Percentiles rank a stretch among this genome's conserved stretches.
phyloP scores from a whole-genome alignment of 2,329 filamentous ascomycete species.

The Botrytis galanthina region DNA sequence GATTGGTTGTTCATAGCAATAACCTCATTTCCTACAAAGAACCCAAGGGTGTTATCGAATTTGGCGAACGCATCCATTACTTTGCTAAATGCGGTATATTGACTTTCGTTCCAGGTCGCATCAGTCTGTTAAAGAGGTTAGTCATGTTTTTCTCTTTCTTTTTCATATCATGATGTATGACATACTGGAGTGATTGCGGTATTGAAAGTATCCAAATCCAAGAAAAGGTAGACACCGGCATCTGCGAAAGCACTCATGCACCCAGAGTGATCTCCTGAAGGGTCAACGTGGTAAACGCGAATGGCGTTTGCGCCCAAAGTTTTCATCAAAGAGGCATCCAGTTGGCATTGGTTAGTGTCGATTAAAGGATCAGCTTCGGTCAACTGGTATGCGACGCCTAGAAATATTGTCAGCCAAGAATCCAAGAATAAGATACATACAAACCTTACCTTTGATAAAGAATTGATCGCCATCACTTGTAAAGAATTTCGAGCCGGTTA shows the following conservation, averaged over 20 bases:
- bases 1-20: constrained; percentile 62
- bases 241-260: constrained; percentile 81
- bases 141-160: background rate
- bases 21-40: constrained; percentile 88
- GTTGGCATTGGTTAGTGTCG: constrained; percentile 70
- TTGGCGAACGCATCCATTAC: constrained; percentile 39
- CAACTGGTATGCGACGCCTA: constrained; percentile 72
- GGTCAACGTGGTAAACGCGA: constrained; percentile 84
- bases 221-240: constrained; percentile 78
- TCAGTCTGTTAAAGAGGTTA: constrained; percentile 44
- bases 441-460: constrained; percentile 70
- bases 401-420: constrained; percentile 25
- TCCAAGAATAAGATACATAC: background rate
- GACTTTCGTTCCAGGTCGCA: constrained; percentile 70
- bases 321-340: constrained; percentile 75
- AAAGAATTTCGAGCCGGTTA: constrained; percentile 81
- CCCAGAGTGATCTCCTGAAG: constrained; percentile 65
- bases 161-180: background rate
- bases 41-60: constrained; percentile 78
- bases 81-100: constrained; percentile 52
- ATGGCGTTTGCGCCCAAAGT: constrained; percentile 79
- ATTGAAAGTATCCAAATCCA: constrained; percentile 76
- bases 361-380: constrained; percentile 69
- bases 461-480: constrained; percentile 76
- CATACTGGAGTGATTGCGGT: constrained; percentile 65